Base-by-base conservation (phyloP, 1,284 basidiomycete species). In the Anthracocystis walkeri region DNA sequence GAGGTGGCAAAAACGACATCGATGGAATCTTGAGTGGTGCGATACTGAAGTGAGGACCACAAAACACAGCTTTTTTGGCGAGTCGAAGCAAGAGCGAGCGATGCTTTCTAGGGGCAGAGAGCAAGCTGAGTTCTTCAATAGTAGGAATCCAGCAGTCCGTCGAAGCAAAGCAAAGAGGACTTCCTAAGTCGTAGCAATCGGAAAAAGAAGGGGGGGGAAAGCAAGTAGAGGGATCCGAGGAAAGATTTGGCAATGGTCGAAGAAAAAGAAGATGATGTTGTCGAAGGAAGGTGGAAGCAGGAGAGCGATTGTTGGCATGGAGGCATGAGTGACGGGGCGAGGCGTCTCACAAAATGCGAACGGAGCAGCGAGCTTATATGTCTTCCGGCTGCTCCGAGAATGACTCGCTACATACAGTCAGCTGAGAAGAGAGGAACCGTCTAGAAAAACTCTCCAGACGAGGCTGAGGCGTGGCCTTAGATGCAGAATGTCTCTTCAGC, bases 111-210 rank as follows among this genome's bases (percentile, higher is more conserved):
- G 46, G 18, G 46, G 25, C 16, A 46, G 44, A 48, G 25, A 48
- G 46, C 46, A 48, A 48, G 46, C 46, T 29, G 46, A 27, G 10
- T 29, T 16, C 46, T 4, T 18, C 23, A 46, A 29, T 7, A 12
- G 25, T 7, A n/a, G 29, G 33, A 29, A 52, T 35, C 16, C 54
- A 57, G 61, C 61, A 52, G 21, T 46, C 41, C 12, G 49, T 27
- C 25, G 55, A 48, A 21, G 41, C 42, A 33, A 23, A 14, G 10
- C 12, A 8, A 33, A 12, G 53, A 29, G n/a, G 27, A 25, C 33
- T 31, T 29, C 48, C 27, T n/a, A 16, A 29, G 38, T 11, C 40
- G 45, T n/a, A 60, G 59, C 38, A 55, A 16, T 4, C 40, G 45
- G 46, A 41, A 21, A 31, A 1, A 25, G 25, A 53, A 41, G 31